These are phyloP conservation scores for Xenoacremonium recifei DNA, from an alignment of 2,329 filamentous ascomycete genomes.

Conservation along the genomic window DNA sequence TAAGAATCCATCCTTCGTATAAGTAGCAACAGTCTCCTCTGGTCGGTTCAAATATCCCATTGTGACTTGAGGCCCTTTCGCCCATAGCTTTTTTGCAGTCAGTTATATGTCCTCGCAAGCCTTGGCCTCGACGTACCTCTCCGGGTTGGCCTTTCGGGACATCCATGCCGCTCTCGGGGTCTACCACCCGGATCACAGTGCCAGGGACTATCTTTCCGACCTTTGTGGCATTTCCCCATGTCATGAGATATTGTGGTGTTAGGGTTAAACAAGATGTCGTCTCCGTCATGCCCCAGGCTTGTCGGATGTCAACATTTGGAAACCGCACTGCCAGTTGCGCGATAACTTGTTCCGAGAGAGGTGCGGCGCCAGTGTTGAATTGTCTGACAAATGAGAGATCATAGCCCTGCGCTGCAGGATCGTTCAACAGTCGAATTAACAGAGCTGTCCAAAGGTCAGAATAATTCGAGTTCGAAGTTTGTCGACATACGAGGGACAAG, in stretches of 20 bases:
- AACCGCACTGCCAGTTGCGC: conserved; percentile 10
- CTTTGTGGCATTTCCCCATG: conserved; percentile 10
- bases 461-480: no score
- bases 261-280: conserved; percentile 72
- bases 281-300: conserved; percentile 85
- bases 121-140: conserved; percentile 74
- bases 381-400: conserved; percentile 10
- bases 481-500: conserved; percentile 24
- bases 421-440: conserved; percentile 20
- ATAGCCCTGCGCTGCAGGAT: conserved; percentile 15
- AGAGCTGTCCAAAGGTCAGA: no score
- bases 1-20: conserved; percentile 67
- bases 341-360: conserved; percentile 10
- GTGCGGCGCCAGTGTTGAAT: conserved; percentile 16
- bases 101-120: no score
- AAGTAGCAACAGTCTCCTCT: conserved; percentile 73
- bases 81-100: no score
- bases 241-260: conserved; percentile 67
- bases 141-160: conserved; percentile 64
- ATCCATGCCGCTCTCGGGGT: conserved; percentile 54
- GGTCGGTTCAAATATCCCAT: conserved; percentile 80
- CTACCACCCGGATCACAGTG: conserved; percentile 71
- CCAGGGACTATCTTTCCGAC: conserved; percentile 14
- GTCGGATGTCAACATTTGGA: conserved; percentile 14
- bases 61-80: conserved; percentile 69